Base-by-base conservation (phyloP, 805 yeast genomes). In the Metschnikowia lochheadii region DNA sequence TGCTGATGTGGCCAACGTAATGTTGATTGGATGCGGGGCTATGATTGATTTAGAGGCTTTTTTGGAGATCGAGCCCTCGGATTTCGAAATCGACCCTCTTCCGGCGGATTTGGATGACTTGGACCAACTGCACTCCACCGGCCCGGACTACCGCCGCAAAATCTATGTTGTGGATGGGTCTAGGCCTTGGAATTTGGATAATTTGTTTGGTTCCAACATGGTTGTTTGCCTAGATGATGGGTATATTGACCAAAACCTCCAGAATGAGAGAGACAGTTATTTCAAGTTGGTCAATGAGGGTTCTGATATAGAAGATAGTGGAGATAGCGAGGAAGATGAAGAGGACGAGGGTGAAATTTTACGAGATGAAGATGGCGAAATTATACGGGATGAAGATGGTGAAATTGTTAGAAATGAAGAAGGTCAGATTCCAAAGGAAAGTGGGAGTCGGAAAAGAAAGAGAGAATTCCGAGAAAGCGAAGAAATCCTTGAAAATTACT, bases 181-280 rank as follows among this genome's bases (percentile, higher is more conserved):
- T 56, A 73, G 98, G 56, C 99, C 99, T 3, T 94, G 99, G 98
- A 91, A 91, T 67, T 72, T 94, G 56, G 96, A 91, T 64, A 94
- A 94, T 63, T 62, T 94, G 43, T 91, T 87, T 74, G 97, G 96
- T 1, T 84, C 92, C 6, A 81, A 82, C 8, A 76, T 82, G 55
- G 81, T 94, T 4, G 77, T 76, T 6, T 91, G 98, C 66, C 79
- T 91, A 53, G 98, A 91, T 62, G 98, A 92, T 64, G 97, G 96
- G 0, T 73, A 74, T 43, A 76, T 87, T 1, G 87, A 84, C 32
- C 79, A 77, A 34, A 82, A 80, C 46, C 65, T 91, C 47, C 54
- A 53, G 13, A 65, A 70, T 5, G 90, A 86, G 60, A 78, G 76
- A 54, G 68, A 69, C 4, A 91, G 96, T 14, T 91, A 88, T 60